A percentile compares a stretch with the other conserved stretches of the same genome.
phyloP scores from a whole-genome alignment of 2,329 filamentous ascomycete species.

The Venturia asperata region DNA sequence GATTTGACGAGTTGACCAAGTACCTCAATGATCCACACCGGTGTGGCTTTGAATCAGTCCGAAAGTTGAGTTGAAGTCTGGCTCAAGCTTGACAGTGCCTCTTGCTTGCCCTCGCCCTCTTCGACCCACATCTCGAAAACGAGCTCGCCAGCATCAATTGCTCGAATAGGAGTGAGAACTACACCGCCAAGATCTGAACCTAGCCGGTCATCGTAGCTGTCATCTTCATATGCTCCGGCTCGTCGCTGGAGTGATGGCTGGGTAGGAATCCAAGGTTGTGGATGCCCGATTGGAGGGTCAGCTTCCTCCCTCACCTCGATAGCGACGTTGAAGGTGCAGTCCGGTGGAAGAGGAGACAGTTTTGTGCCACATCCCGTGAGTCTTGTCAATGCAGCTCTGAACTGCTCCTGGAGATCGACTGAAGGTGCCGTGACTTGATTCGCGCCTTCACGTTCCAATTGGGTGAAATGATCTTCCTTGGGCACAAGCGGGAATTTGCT shows the following conservation, averaged over 20 bases:
- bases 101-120: slow-evolving; percentile 48
- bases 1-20: background rate
- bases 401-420: slow-evolving; percentile 61
- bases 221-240: slow-evolving; percentile 21
- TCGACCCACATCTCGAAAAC: slow-evolving; percentile 64
- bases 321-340: slow-evolving; percentile 69
- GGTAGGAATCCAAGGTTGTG: slow-evolving; percentile 55
- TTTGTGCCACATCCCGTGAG: slow-evolving; percentile 54
- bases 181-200: slow-evolving; percentile 43
- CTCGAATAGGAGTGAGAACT: slow-evolving; percentile 54
- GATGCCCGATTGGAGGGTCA: slow-evolving; percentile 41
- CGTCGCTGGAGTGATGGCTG: slow-evolving; percentile 39
- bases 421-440: slow-evolving; percentile 2
- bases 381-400: slow-evolving; percentile 59
- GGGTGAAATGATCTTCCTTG: slow-evolving; percentile 42
- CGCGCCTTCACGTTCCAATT: slow-evolving; percentile 35
- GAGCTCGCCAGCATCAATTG: slow-evolving; percentile 58
- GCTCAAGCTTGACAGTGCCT: slow-evolving; percentile 11
- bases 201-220: slow-evolving; percentile 25
- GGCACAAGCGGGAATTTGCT: slow-evolving; percentile 47
- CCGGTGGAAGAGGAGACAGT: slow-evolving; percentile 51
- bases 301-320: slow-evolving; percentile 61
- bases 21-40: background rate
- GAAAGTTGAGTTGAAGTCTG: slow-evolving; percentile 8
- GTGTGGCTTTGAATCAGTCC: background rate